Evolutionary conservation across 345 rosid species (phyloP), one percentile per base, ranked within the genome.

Genomic region (Populus ilicifolia): DNA sequence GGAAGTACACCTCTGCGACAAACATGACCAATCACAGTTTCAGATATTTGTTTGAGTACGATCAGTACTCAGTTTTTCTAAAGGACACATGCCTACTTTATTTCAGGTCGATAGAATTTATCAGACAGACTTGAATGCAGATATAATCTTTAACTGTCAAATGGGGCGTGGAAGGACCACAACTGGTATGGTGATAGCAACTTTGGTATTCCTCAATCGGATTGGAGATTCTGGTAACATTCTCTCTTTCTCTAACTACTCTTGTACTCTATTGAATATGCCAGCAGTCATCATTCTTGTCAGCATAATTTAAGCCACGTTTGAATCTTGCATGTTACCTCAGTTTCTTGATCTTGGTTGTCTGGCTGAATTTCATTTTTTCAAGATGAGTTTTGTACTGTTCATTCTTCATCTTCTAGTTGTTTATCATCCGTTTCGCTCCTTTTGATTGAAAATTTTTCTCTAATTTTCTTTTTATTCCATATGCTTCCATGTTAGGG

Each of bases 101-200:
- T 48, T 85, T 80, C 87, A 96, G 98, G 96, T 96, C 77, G 82
- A 90, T 84, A 92, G 89, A 87, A 92, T 96, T 84, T 93, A 96
- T 78, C 86, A 80, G 56, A 91, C 92, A 68, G 90, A 91, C 83
- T 83, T 90, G 66, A 86, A 86, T 35, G 86, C 97, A 1, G 91
- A 93, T 84, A 87, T 96, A 25, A 86, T 96, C 35, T 93, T 96
- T 82, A 96, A 96, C 84, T 96, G 99, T 80, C 99, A 96, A 91
- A 93, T 93, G 98, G 99, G 99, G 72, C 96, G 99, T 80, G 98
- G 99, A 85, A 89, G 99, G 70, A 95, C 99, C 7, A 95, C 97
- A 41, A 93, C 98, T 69, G 99, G 99, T 81, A 96, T 96, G 99
- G 99, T 96, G 81, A 92, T 96, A 84, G 97, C 98, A 7, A 96